A percentile compares a stretch with the other conserved stretches of the same genome.
Conservation (phyloP, 768 basidiomycete genomes). For the Kwoniella sp. region DNA sequence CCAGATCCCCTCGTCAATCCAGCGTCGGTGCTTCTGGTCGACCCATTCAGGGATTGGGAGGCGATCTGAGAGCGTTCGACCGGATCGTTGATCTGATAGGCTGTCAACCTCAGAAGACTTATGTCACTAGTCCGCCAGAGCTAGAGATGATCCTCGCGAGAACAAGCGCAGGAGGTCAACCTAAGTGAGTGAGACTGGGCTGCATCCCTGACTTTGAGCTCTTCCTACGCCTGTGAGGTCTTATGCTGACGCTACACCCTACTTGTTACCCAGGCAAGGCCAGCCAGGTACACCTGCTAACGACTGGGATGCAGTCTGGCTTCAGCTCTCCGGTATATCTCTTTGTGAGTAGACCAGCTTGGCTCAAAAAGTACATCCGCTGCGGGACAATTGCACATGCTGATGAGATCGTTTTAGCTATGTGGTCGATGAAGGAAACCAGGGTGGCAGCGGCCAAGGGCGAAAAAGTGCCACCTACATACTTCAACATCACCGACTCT, state of each 20-base stretch:
- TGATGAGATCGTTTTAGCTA: constrained; percentile 27
- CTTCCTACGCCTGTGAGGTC: too few relatives aligned
- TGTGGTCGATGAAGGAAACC: constrained; percentile 58
- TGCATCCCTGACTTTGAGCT: not conserved
- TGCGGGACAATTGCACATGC: not conserved
- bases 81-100: constrained; percentile 49
- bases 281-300: constrained; percentile 54
- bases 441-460: constrained; percentile 54
- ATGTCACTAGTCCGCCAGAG: constrained; percentile 54
- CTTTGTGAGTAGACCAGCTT: constrained; percentile 41
- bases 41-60: not conserved
- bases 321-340: constrained; percentile 56
- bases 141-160: constrained; percentile 56
- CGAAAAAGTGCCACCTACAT: constrained; percentile 56
- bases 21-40: not conserved
- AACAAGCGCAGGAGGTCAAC: constrained; percentile 52
- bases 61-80: constrained; percentile 12
- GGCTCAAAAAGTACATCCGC: not conserved
- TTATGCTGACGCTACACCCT: not conserved
- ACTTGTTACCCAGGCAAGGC: constrained; percentile 38
- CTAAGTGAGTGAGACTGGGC: constrained; percentile 37
- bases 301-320: constrained; percentile 57
- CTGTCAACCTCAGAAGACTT: constrained; percentile 50
- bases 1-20: not conserved
- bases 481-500: constrained; percentile 54